These are phyloP conservation scores for Colletotrichum acutatum DNA, from an alignment of 2,329 filamentous ascomycete genomes.

Conservation along the genomic window DNA sequence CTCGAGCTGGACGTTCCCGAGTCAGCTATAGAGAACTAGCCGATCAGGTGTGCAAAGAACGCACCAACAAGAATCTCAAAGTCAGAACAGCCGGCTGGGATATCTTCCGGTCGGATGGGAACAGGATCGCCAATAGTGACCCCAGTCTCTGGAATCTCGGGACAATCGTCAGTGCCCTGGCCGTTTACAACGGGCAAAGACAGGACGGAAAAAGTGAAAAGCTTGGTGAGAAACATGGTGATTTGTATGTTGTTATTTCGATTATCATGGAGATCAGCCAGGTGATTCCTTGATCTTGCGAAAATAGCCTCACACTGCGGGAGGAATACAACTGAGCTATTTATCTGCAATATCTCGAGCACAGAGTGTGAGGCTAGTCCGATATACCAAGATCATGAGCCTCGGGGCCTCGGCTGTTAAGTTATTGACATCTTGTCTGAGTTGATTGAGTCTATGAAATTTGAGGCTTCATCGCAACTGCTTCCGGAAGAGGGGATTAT, in stretches of 20 bases:
- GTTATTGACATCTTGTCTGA: not conserved
- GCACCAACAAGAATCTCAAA: not conserved
- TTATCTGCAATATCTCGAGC: not conserved
- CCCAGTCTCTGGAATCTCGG: not conserved
- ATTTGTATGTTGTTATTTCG: not conserved
- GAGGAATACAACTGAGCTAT: not conserved
- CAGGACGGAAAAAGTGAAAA: not conserved
- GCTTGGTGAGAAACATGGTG: not conserved
- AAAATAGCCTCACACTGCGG: not conserved
- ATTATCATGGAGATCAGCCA: not conserved
- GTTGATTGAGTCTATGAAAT: not conserved
- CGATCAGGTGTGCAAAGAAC: not conserved
- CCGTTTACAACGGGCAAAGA: not conserved
- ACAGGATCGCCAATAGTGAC: not conserved
- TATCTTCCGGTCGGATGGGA: not conserved
- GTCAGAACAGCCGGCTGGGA: not conserved
- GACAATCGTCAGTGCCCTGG: not conserved
- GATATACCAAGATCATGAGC: not conserved
- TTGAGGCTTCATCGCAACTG: not conserved
- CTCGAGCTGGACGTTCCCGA: not conserved
- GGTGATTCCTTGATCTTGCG: too few relatives aligned
- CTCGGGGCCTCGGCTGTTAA: not conserved
- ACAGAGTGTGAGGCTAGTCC: not conserved
- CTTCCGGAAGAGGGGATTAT: not conserved
- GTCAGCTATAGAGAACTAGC: not conserved